Evolutionary conservation across 2,329 filamentous ascomycete genomes (phyloP).

Genomic region (Purpureocillium lavendulum): DNA sequence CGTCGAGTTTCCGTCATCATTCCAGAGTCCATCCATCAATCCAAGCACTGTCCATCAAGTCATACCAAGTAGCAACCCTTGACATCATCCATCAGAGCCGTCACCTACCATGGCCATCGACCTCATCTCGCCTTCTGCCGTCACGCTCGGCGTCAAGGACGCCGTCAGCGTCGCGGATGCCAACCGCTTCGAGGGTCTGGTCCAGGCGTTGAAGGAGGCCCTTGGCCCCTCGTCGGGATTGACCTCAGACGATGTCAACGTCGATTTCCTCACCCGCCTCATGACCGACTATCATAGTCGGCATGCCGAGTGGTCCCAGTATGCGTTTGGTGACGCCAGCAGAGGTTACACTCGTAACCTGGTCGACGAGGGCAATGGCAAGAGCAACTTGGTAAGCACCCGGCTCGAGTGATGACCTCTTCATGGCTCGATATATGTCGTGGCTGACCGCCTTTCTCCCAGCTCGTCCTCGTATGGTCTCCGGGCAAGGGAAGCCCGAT

Average conservation of each 20-base stretch:
- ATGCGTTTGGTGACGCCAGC: constrained; percentile 62
- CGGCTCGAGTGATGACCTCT: background rate
- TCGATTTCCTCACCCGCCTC: constrained; percentile 58
- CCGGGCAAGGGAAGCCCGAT: constrained; percentile 77
- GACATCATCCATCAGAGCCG: constrained; percentile 3
- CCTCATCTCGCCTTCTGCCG: constrained; percentile 16
- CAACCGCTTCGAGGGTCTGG: constrained; percentile 59
- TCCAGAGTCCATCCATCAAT: background rate
- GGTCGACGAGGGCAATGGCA: constrained; percentile 80
- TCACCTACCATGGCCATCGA: constrained; percentile 25
- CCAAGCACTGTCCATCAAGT: background rate
- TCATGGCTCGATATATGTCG: background rate
- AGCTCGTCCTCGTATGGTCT: constrained; percentile 85
- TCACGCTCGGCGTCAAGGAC: constrained; percentile 11
- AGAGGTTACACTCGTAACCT: constrained; percentile 79
- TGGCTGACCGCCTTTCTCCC: constrained; percentile 5
- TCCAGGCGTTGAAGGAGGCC: constrained; percentile 62
- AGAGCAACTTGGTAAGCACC: constrained; percentile 58
- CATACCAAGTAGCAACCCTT: no score
- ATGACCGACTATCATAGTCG: constrained; percentile 69
- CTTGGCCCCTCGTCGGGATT: constrained; percentile 77
- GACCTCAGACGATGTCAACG: constrained; percentile 73
- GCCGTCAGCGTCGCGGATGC: constrained; percentile 16
- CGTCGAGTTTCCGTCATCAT: background rate
- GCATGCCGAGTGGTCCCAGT: constrained; percentile 63